phyloP scores from a whole-genome alignment of 768 basidiomycete genomes.

The Lactarius deliciosus region DNA sequence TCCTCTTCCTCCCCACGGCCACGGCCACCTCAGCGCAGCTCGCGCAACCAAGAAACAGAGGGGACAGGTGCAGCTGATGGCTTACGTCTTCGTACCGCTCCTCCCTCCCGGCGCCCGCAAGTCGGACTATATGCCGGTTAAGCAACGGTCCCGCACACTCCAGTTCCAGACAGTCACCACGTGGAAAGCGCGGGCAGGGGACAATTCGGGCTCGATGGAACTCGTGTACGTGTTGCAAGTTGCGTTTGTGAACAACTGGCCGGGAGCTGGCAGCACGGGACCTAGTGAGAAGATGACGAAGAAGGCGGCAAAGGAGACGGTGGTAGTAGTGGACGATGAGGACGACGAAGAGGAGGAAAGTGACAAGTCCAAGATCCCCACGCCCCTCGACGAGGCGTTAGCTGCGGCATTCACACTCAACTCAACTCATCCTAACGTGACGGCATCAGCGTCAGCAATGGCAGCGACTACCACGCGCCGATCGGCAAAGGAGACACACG shows the following conservation, averaged over 20 bases:
- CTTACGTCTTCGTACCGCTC: neutral
- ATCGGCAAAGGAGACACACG: neutral
- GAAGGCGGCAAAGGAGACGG: neutral
- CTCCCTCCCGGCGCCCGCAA: neutral
- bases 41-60: constrained; percentile 2
- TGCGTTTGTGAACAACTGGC: constrained; percentile 19
- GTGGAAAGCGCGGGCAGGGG: neutral
- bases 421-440: constrained; percentile 12
- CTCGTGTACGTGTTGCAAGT: constrained; percentile 5
- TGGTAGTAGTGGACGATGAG: neutral
- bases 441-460: neutral
- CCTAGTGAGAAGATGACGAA: neutral
- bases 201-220: neutral
- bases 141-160: neutral
- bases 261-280: neutral
- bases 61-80: neutral
- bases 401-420: constrained; percentile 15
- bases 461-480: neutral
- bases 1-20: neutral
- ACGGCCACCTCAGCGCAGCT: neutral
- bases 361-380: neutral
- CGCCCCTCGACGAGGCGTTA: constrained; percentile 4
- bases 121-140: constrained; percentile 1
- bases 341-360: neutral
- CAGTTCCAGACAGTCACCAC: neutral